Evolutionary conservation across 495 filamentous ascomycete species (phyloP).

Genomic region (Neurospora sp.): DNA sequence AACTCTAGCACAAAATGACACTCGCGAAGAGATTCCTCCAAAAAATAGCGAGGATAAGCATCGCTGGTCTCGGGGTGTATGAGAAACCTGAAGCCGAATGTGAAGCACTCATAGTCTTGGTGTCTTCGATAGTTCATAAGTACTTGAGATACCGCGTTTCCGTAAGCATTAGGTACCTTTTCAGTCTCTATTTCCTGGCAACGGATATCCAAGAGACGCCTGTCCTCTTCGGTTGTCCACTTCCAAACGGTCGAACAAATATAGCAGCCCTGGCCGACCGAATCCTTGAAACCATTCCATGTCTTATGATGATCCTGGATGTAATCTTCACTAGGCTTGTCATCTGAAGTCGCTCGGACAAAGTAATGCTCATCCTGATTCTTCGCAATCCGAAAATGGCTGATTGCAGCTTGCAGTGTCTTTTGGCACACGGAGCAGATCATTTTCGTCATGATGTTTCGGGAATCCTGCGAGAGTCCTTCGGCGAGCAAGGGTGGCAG

Average conservation of each 20-base stretch:
- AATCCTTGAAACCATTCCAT: neutral
- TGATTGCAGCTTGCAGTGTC: neutral
- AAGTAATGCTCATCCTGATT: neutral
- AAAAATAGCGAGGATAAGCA: rapidly evolving
- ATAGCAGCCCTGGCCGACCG: neutral
- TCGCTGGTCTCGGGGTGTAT: neutral
- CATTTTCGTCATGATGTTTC: neutral
- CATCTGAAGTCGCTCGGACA: neutral
- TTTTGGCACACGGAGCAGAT: neutral
- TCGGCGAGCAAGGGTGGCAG: neutral
- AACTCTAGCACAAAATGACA: neutral
- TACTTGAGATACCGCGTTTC: neutral
- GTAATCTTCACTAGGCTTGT: neutral
- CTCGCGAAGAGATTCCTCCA: rapidly evolving
- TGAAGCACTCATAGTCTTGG: neutral
- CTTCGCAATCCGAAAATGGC: neutral
- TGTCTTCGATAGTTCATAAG: neutral
- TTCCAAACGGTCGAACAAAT: rapidly evolving
- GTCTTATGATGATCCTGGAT: neutral
- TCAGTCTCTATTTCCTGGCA: neutral
- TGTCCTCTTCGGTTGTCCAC: rapidly evolving
- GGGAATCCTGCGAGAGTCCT: neutral
- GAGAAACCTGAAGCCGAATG: neutral
- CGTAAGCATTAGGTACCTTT: neutral
- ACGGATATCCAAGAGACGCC: neutral